Percentiles rank a stretch among this genome's conserved stretches.
Conservation (phyloP, 208 protist species). For the Acanthamoeba comandoni region DNA sequence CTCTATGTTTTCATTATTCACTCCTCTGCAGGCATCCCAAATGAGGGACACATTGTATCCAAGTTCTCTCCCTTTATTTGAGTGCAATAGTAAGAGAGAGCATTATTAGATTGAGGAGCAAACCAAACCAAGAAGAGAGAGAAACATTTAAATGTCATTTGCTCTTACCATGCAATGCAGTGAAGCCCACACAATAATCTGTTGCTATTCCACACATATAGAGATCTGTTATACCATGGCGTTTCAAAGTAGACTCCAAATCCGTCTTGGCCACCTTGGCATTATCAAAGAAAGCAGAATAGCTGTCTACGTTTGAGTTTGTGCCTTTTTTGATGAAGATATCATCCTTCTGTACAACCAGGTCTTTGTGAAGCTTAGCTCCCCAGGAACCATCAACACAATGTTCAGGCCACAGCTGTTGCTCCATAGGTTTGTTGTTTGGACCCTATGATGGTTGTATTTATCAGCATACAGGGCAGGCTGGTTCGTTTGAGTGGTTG, state of each 20-base stretch:
- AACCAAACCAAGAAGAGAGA: no score
- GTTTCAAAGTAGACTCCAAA: constrained; percentile 67
- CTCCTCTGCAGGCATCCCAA: constrained; percentile 62
- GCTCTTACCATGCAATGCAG: constrained; percentile 53
- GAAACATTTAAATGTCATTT: no score
- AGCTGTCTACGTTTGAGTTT: constrained; percentile 76
- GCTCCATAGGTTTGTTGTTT: constrained; percentile 31
- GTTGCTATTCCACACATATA: constrained; percentile 76
- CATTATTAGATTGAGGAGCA: no score
- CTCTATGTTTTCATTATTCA: constrained; percentile 1
- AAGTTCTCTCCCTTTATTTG: constrained; percentile 5
- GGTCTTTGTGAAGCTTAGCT: constrained; percentile 43
- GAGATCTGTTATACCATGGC: constrained; percentile 57
- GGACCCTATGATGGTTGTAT: background rate
- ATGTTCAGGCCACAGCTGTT: constrained; percentile 31
- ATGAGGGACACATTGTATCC: constrained; percentile 79
- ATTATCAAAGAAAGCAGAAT: constrained; percentile 82
- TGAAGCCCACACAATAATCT: constrained; percentile 80
- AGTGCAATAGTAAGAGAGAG: no score
- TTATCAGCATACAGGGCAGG: background rate
- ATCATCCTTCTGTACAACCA: constrained; percentile 30
- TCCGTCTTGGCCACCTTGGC: constrained; percentile 61
- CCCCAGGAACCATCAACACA: constrained; percentile 44
- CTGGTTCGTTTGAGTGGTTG: background rate
- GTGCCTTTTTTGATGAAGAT: constrained; percentile 75